These are phyloP conservation scores for Beta vulgaris DNA, from an alignment of 148 eudicot species.

Conservation along the genomic window DNA sequence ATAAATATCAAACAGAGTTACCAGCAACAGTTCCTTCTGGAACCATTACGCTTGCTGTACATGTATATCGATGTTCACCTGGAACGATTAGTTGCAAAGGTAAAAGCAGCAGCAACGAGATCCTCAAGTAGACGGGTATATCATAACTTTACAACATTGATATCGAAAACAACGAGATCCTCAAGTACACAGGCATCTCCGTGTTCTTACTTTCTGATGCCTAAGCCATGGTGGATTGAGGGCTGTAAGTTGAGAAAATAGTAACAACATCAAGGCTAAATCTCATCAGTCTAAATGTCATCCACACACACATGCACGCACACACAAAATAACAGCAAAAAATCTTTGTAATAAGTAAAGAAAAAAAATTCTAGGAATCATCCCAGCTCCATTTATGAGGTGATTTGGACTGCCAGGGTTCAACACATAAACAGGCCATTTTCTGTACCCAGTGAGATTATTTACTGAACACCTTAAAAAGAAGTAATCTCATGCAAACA, in stretches of 20 bases:
- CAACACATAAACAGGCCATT: neutral
- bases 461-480: neutral
- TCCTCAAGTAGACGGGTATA: neutral
- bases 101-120: neutral
- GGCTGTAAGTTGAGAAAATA: too few relatives aligned
- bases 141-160: neutral
- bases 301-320: too few relatives aligned
- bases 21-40: neutral
- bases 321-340: too few relatives aligned
- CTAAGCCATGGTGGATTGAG: too few relatives aligned
- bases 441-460: neutral
- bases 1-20: neutral
- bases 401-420: neutral
- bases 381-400: neutral
- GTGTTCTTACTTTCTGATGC: neutral
- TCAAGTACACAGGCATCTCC: too few relatives aligned
- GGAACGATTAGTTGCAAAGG: neutral
- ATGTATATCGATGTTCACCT: slow-evolving; percentile 9
- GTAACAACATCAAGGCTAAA: too few relatives aligned
- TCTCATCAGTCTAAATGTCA: neutral
- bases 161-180: too few relatives aligned
- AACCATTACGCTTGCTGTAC: slow-evolving; percentile 8
- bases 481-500: neutral
- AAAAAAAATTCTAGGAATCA: neutral
- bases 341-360: too few relatives aligned